Conservation (phyloP, 345 rosid species). For the Heritiera fomes region DNA sequence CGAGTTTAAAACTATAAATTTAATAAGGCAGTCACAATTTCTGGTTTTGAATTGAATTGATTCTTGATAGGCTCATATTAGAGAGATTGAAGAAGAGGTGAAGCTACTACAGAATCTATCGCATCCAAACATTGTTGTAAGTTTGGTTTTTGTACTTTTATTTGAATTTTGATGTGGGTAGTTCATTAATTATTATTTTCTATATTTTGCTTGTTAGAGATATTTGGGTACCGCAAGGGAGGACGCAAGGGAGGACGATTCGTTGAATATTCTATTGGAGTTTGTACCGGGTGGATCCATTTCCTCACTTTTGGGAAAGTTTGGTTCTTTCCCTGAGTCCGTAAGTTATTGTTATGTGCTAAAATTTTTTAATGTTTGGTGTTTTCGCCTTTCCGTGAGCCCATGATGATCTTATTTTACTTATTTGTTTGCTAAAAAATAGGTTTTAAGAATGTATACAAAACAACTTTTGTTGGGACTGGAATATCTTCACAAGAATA, state of each 20-base stretch:
- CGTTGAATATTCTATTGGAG: slow-evolving; percentile 71
- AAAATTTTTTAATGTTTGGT: slow-evolving; percentile 13
- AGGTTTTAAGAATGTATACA: slow-evolving; percentile 79
- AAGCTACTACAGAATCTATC: slow-evolving; percentile 79
- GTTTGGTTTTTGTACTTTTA: slow-evolving; percentile 23
- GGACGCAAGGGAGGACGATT: slow-evolving; percentile 68
- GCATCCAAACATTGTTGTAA: slow-evolving; percentile 84
- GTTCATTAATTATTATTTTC: neutral
- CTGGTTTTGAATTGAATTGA: neutral
- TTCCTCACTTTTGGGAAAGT: slow-evolving; percentile 75
- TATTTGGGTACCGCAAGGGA: slow-evolving; percentile 82
- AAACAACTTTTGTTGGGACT: slow-evolving; percentile 68
- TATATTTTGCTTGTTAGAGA: slow-evolving; percentile 42
- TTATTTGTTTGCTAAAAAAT: slow-evolving; percentile 20
- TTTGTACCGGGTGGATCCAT: slow-evolving; percentile 92
- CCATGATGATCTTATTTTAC: neutral
- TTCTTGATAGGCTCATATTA: slow-evolving; percentile 55
- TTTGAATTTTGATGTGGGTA: slow-evolving; percentile 4
- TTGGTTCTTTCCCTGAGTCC: slow-evolving; percentile 81
- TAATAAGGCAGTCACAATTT: neutral
- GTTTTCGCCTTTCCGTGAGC: neutral
- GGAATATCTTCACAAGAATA: slow-evolving; percentile 78
- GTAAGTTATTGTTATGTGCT: slow-evolving; percentile 43
- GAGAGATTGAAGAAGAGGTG: slow-evolving; percentile 90
- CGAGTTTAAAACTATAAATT: neutral